phyloP scores from a whole-genome alignment of 2,329 filamentous ascomycete species.

The Scedosporium boydii region DNA sequence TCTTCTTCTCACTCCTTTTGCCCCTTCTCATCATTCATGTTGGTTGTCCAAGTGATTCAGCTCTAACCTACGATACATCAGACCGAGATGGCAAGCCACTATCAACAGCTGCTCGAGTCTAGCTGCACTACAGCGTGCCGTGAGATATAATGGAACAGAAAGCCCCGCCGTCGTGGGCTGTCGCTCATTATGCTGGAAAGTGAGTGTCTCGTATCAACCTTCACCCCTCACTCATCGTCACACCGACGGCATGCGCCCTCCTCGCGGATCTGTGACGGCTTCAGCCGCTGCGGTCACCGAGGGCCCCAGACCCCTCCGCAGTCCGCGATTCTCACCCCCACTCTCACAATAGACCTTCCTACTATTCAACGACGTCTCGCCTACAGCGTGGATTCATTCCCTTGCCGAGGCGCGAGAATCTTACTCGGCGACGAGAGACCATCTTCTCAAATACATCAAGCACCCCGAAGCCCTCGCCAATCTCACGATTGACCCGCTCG shows the following conservation, averaged over 20 bases:
- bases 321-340: neutral
- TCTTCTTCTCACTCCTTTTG: constrained; percentile 3
- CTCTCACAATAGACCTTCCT: constrained; percentile 56
- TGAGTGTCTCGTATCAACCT: constrained; percentile 17
- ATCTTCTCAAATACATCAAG: constrained; percentile 73
- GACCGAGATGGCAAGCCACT: constrained; percentile 55
- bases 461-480: constrained; percentile 70
- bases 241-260: no score
- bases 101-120: constrained; percentile 48
- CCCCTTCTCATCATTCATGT: neutral
- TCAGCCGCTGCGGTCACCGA: neutral
- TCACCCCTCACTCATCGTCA: neutral
- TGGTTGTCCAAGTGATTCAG: no score
- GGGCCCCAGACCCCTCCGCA: neutral
- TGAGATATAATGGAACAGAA: constrained; percentile 46
- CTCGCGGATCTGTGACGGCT: neutral
- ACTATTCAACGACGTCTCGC: constrained; percentile 59
- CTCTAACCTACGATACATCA: neutral
- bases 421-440: constrained; percentile 63
- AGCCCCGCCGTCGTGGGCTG: constrained; percentile 64
- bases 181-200: constrained; percentile 90
- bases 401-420: constrained; percentile 60
- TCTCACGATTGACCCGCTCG: constrained; percentile 69
- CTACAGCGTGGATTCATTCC: constrained; percentile 57
- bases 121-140: constrained; percentile 53